Evolutionary conservation across 495 filamentous ascomycete genomes (phyloP), one percentile per base, ranked within the genome.

Genomic region (Astrothelium macrocarpum): DNA sequence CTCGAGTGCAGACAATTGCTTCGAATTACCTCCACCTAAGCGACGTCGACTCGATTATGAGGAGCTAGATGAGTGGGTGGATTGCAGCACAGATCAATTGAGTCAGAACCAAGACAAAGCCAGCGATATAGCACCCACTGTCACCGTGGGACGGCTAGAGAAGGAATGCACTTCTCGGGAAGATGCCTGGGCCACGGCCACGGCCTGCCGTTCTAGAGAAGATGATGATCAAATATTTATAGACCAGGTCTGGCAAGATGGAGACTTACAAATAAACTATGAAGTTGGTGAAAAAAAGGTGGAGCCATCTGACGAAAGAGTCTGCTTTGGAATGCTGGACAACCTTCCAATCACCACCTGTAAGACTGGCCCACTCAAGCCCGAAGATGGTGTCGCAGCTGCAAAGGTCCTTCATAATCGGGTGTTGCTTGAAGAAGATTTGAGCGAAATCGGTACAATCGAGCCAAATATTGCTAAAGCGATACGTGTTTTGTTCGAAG

Each of bases 291-390:
- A 56, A 9, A 25, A 56, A 28, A 9, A 9, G 7, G n/a, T 20
- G 25, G 25, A 56, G 25, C 12, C 11, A n/a, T 9, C 25, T 2
- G 16, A 29, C 1, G 49, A 56, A 20, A 29, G 11, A 56, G 49
- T 56, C 20, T 56, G 49, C 49, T 56, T 28, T 16, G 49, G 49
- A 56, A 56, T 56, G 49, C 49, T 56, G 9, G 49, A 56, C n/a
- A 25, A 56, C 25, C 49, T 56, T 56, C 20, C 1, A 0, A 29
- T 56, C 29, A 5, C 25, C 2, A 16, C 29, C 29, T 2, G 29
- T 26, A 25, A 56, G 16, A 25, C 25, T 16, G 16, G 49, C 1
- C 26, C 7, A 56, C 0, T 7, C 26, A 29, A 29, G 7, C 29
- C 29, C 0, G 7, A 20, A 56, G 49, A 29, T 56, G 49, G 49